Base-by-base conservation (phyloP, 1,284 basidiomycete genomes). In the Xerocomus amazonicus region DNA sequence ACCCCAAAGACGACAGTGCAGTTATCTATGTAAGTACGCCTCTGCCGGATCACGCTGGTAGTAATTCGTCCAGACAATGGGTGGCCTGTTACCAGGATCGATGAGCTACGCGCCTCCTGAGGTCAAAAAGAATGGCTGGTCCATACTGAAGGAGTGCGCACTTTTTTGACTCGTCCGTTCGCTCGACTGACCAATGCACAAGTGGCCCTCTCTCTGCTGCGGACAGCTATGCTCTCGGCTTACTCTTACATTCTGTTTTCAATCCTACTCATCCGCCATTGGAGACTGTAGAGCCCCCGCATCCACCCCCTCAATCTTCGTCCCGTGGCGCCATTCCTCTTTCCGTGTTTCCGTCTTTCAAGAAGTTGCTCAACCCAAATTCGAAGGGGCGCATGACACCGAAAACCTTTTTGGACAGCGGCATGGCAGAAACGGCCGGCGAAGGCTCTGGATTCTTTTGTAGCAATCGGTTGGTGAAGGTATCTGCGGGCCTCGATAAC, bases 91-190 rank as follows among this genome's bases (percentile, higher is more conserved):
- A 37, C 86, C 87, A 50, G 82, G 73, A 59, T 76, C 78, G 50
- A 78, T 70, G 61, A 68, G 61, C 47, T 86, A 74, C 64, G 78
- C 83, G 23, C 78, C 88, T 4, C 96, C 97, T 0, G 97, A 99
- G 72, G 87, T 97, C n/a, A 87, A 86, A 70, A 93, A 90, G 65
- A 76, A 74, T 33, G 94, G 96, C 7, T 98, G 92, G 88, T 83
- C 81, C 17, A 73, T 72, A 0, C 67, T 95, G 17, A 91, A 91
- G 76, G 86, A 92, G 92, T 95, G 64, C 68, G 79, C 65, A 35
- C 26, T 19, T 45, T 45, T 47, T 45, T 57, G 44, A 45, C 27
- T 43, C n/a, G 38, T 26, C 34, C 27, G 16, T 19, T 2, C 8
- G 23, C 4, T 10, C 3, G 6, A 28, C 37, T 63, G 34, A 63